A percentile compares a stretch with the other conserved stretches of the same genome.
These are phyloP conservation scores for Vitis riparia DNA, from an alignment of 164 flowering plant genomes.

Conservation along the genomic window DNA sequence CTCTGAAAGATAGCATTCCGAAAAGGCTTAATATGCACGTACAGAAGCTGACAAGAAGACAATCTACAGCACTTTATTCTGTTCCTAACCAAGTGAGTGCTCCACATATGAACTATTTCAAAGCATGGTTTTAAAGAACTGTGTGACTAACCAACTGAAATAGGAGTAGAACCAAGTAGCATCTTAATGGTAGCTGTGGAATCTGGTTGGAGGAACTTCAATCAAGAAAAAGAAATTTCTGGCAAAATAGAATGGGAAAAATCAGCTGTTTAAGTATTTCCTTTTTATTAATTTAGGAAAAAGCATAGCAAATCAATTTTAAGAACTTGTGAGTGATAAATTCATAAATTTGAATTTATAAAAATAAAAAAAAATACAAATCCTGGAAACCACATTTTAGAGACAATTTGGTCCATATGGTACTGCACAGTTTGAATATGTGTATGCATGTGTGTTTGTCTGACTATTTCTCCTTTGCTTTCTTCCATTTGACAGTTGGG, in stretches of 20 bases:
- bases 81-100: constrained; percentile 79
- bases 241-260: too few species aligned
- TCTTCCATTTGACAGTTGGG: constrained; percentile 59
- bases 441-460: background rate
- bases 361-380: too few species aligned
- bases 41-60: constrained; percentile 88
- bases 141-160: too few species aligned
- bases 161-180: too few species aligned
- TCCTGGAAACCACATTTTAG: too few species aligned
- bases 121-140: too few species aligned
- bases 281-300: background rate
- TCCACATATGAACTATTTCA: background rate
- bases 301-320: background rate
- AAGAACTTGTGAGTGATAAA: background rate
- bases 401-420: too few species aligned
- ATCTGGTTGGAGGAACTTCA: too few species aligned
- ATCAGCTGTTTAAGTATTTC: background rate
- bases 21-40: constrained; percentile 87
- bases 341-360: too few species aligned
- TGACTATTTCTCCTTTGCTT: background rate
- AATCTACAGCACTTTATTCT: constrained; percentile 59
- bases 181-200: too few species aligned
- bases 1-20: constrained; percentile 84
- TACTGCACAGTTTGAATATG: background rate
- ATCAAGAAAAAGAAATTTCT: too few species aligned